Evolutionary conservation across 768 basidiomycete species (phyloP), one percentile per base, ranked within the genome.

Genomic region (Royoungia palumana): DNA sequence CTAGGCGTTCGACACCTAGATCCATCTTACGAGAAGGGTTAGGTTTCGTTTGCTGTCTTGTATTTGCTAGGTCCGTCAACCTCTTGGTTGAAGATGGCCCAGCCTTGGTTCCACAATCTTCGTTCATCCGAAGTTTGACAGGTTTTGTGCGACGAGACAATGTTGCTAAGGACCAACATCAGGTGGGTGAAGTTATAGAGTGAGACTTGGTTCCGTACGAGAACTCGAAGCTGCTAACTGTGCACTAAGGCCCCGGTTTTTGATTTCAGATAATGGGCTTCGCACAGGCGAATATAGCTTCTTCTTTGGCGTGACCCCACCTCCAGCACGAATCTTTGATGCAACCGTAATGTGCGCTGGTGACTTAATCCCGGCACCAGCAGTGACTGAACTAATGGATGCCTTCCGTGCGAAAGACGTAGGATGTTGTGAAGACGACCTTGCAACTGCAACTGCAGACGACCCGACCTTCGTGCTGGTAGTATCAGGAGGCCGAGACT

Each of bases 211-310:
- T 9, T 24, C 10, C 64, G 19, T 63, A 66, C 64, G 53, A 42
- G 64, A 59, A 36, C 35, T 54, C 17, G 49, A 49, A 42, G 37
- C 24, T 34, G 45, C 45, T 27, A 35, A 25, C 21, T 47, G 57
- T 24, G 55, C 47, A 46, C 32, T 41, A 6, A 53, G 44, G 21
- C 43, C 54, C 19, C 46, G 8, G 35, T 66, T 66, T 40, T 47
- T 53, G 7, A 51, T 55, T 41, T 66, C 64, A 1, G 54, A 54
- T n/a, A 68, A 46, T 4, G 64, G 67, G 14, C 30, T 46, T 44
- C 62, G 59, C 5, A 32, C 41, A 1, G 47, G 55, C 44, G 63
- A 53, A 42, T 50, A 50, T 11, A 39, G 25, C 25, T 68, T 66
- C 51, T 62, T 61, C 44, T 58, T 60, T 7, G 61, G 52, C 13